Evolutionary conservation across 2,329 filamentous ascomycete genomes (phyloP), one percentile per base, ranked within the genome.

Genomic region (Aspergillus hortae): DNA sequence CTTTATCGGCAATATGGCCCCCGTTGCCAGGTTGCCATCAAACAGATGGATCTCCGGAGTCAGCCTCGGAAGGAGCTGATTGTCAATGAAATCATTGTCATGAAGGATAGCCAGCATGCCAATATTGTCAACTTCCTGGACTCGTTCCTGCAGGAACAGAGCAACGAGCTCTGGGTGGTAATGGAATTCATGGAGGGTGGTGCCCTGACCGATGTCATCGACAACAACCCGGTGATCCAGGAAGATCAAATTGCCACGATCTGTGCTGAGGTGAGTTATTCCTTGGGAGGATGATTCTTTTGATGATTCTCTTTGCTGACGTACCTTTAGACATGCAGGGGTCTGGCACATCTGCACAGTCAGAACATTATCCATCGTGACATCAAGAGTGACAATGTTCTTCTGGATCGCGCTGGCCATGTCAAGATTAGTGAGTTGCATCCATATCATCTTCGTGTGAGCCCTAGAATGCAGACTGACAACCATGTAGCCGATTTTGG

Each of bases 151-250:
- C 89, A 94, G 66, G 95, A 96, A 71, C 92, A 94, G 72, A 91
- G 89, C 65, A 84, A 89, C 49, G 94, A 99, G 71, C 82, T 99
- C n/a, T 99, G 94, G 94, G 91, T 99, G 10, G 92, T 99, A 48
- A 96, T 99, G 94, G 94, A 99, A 76, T 99, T 92, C 67, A 99
- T 99, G 94, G 94, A 99, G 75, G 94, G 94, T 64, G 94, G 94
- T 75, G 90, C 94, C 56, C 77, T 99, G 71, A 99, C 94, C 1
- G 94, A 99, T 78, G 91, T 99, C 55, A 99, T 99, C 74, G 94
- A 99, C 74, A 96, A 97, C 76, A 99, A 97, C 73, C 83, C 88
- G 2, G 85, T 86, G 52, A 96, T 99, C 63, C 90, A 88, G 4
- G 94, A 99, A 72, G 90, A 96, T 68, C 94, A 99, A 72, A 99